These are phyloP conservation scores for Aureobasidium uvarum DNA, from an alignment of 2,329 filamentous ascomycete species.

Conservation along the genomic window DNA sequence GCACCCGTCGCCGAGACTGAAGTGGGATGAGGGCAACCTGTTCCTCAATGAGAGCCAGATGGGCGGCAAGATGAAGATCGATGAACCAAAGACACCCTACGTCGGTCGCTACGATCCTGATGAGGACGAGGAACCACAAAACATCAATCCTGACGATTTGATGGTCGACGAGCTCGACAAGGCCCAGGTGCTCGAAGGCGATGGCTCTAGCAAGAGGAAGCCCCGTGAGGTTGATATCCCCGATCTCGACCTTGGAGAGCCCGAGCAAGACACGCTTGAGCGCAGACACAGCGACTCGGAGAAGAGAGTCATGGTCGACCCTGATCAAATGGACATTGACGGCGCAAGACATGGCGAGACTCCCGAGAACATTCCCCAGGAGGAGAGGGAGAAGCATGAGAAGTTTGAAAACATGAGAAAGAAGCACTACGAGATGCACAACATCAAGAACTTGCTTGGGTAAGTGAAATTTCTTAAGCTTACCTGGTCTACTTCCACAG, in stretches of 20 bases:
- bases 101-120: slow-evolving; percentile 86
- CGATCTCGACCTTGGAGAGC: slow-evolving; percentile 85
- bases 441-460: slow-evolving; percentile 85
- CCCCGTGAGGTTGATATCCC: slow-evolving; percentile 76
- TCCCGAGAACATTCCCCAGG: slow-evolving; percentile 54
- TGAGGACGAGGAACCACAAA: slow-evolving; percentile 73
- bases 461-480: slow-evolving; percentile 41
- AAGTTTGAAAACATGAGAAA: slow-evolving; percentile 89
- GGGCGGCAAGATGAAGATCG: slow-evolving; percentile 96
- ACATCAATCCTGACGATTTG: slow-evolving; percentile 68
- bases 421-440: slow-evolving; percentile 98
- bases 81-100: slow-evolving; percentile 97
- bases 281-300: slow-evolving; percentile 49
- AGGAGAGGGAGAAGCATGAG: slow-evolving; percentile 86
- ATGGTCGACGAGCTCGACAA: slow-evolving; percentile 67
- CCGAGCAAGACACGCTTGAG: slow-evolving; percentile 59
- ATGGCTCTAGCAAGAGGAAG: slow-evolving; percentile 42
- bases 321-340: slow-evolving; percentile 42
- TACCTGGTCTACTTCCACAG: not conserved
- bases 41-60: slow-evolving; percentile 97
- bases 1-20: slow-evolving; percentile 70
- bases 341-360: slow-evolving; percentile 59
- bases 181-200: slow-evolving; percentile 41
- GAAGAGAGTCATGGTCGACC: slow-evolving; percentile 74
- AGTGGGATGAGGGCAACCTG: slow-evolving; percentile 98